Evolutionary conservation across 1,139 yeast species (phyloP).

Genomic region (Magnusiomyces suaveolens): DNA sequence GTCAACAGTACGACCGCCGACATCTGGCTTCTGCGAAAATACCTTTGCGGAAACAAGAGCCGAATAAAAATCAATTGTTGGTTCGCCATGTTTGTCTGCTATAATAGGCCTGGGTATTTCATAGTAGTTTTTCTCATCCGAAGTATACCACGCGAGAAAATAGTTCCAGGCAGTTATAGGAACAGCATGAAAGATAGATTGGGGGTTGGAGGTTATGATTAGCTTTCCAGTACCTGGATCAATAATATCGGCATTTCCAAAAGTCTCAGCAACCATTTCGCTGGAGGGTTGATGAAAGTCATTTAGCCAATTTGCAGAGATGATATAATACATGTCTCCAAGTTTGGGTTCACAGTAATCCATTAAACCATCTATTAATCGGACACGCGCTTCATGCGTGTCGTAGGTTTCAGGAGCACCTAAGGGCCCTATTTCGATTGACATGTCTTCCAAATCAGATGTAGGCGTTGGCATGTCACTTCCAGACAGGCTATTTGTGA

Average conservation of each 20-base stretch:
- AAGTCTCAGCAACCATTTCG: background rate
- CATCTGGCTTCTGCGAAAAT: slow-evolving; percentile 2
- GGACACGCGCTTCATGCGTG: background rate
- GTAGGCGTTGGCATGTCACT: background rate
- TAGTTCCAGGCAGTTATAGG: slow-evolving; percentile 10
- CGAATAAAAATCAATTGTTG: slow-evolving; percentile 8
- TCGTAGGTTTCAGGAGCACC: background rate
- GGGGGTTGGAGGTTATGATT: background rate
- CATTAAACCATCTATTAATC: background rate
- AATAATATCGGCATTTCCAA: slow-evolving; percentile 12
- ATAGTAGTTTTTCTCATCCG: background rate
- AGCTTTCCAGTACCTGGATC: slow-evolving; percentile 1
- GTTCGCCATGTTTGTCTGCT: background rate
- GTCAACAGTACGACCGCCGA: background rate
- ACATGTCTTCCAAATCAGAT: background rate
- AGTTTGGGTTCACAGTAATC: background rate
- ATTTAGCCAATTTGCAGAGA: background rate
- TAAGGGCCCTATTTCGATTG: background rate
- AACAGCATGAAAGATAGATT: slow-evolving; percentile 3
- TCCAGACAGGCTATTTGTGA: background rate
- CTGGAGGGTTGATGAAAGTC: background rate
- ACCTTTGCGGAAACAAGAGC: slow-evolving; percentile 4
- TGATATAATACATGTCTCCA: background rate
- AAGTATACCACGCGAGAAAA: slow-evolving; percentile 9
- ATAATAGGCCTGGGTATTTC: slow-evolving; percentile 11